Evolutionary conservation across 2,329 filamentous ascomycete genomes (phyloP), one percentile per base, ranked within the genome.

Genomic region (Cercospora sp.): DNA sequence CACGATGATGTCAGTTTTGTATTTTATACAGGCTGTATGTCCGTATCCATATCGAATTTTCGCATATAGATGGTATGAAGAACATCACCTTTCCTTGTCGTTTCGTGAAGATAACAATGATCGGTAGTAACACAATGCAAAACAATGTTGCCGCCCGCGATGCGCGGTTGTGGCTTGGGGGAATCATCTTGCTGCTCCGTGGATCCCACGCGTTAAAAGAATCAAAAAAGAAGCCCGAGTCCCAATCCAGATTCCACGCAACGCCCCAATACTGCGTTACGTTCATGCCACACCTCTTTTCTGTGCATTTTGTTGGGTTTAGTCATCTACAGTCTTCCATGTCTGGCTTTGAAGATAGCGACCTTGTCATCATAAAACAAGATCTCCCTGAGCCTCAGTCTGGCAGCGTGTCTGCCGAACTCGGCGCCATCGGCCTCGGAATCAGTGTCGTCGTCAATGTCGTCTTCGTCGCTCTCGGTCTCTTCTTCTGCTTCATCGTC

Each of bases 311-410:
- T n/a, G 23, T 58, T 36, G 26, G 10, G 13, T 33, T 51, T 16
- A 36, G 20, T 51, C 42, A 60, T 51, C 62, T 74, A 81, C 61
- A 81, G 70, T 70, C 74, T 75, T 63, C 86, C 88, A 79, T 92
- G 89, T 68, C 91, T 86, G 33, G 90, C 90, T 78, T 90, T 91
- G 81, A 94, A 94, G 67, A 94, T 89, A 30, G 90, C 88, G 63
- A 93, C 88, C 79, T 92, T 92, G 77, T 94, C 91, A 77, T 94
- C 92, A 75, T 93, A 94, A 79, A 93, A 94, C 70, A 94, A 79
- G 70, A 95, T 94, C 81, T 94, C 91, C 69, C 91, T 83, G 72
- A 94, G 81, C 64, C 88, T 85, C 68, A 94, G 83, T 73, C 85
- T 81, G 10, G 74, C 74, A 36, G 68, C 71, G 60, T 69, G 66